Percentiles rank a stretch among this genome's conserved stretches.
phyloP scores from a whole-genome alignment of 306 rosid species.

The Acmispon strigosus region DNA sequence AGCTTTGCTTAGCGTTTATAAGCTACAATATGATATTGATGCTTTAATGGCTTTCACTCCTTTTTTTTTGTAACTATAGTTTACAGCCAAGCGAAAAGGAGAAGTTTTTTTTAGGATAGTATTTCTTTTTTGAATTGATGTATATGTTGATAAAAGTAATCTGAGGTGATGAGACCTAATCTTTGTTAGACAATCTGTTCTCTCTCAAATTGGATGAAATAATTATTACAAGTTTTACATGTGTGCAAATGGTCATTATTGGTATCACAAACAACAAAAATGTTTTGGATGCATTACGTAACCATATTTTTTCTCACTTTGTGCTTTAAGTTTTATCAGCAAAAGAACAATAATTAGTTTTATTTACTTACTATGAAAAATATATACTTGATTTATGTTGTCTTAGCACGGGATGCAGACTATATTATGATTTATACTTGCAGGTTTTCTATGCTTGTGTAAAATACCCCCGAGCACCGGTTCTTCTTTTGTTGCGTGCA shows the following conservation, averaged over 20 bases:
- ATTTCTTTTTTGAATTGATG: background rate
- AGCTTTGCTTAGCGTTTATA: constrained; percentile 10
- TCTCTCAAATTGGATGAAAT: background rate
- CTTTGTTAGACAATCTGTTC: background rate
- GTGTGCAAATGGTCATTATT: constrained; percentile 11
- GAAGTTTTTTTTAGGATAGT: background rate
- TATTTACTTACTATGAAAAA: background rate
- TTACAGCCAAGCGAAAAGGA: constrained; percentile 1
- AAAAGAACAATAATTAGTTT: background rate
- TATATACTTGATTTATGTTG: background rate
- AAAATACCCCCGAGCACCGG: constrained; percentile 39
- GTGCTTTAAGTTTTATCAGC: background rate
- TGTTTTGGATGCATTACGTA: background rate
- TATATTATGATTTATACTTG: constrained; percentile 20
- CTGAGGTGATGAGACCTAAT: background rate
- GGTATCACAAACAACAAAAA: background rate
- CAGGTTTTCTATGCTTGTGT: constrained; percentile 42
- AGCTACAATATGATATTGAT: constrained; percentile 1
- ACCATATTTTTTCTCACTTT: background rate
- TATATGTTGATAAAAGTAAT: background rate
- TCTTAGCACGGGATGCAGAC: background rate
- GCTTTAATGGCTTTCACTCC: background rate
- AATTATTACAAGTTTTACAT: background rate
- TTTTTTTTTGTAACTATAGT: background rate
- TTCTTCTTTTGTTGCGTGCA: constrained; percentile 45